These are phyloP conservation scores for Penicillium herquei DNA, from an alignment of 495 filamentous ascomycete species.

Conservation along the genomic window DNA sequence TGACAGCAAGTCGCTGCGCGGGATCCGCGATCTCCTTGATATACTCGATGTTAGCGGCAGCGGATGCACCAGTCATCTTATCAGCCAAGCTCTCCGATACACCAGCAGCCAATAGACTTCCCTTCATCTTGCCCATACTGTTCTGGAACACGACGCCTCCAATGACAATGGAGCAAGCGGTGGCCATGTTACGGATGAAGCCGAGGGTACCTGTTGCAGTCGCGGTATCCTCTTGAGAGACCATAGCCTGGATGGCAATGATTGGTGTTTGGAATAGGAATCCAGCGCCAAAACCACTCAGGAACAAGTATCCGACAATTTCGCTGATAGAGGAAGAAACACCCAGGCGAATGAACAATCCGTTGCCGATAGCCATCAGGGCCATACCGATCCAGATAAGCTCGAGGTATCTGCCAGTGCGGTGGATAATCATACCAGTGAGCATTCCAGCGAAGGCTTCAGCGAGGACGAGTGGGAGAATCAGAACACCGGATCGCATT, in stretches of 20 bases:
- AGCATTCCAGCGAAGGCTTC: constrained; percentile 49
- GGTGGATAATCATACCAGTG: constrained; percentile 55
- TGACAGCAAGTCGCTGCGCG: constrained; percentile 44
- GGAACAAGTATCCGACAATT: constrained; percentile 56
- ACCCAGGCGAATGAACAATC: constrained; percentile 49
- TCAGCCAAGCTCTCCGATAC: constrained; percentile 35
- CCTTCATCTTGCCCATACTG: constrained; percentile 47
- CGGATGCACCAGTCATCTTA: constrained; percentile 46
- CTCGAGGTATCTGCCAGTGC: constrained; percentile 59
- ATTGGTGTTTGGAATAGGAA: constrained; percentile 61
- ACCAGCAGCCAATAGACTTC: constrained; percentile 44
- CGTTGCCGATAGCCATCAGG: constrained; percentile 50
- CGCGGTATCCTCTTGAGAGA: constrained; percentile 67
- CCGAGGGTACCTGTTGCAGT: constrained; percentile 74
- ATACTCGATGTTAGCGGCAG: constrained; percentile 51
- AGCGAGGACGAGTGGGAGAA: constrained; percentile 52
- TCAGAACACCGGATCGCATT: constrained; percentile 49
- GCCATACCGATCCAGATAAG: constrained; percentile 50
- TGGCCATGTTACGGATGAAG: constrained; percentile 72
- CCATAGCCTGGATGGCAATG: constrained; percentile 73
- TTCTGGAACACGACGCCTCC: constrained; percentile 78
- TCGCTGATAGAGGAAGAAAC: constrained; percentile 36
- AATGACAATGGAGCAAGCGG: constrained; percentile 69
- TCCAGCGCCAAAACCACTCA: constrained; percentile 56
- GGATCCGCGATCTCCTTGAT: constrained; percentile 44